phyloP scores from a whole-genome alignment of 345 rosid genomes.

The Euphorbia peplus region DNA sequence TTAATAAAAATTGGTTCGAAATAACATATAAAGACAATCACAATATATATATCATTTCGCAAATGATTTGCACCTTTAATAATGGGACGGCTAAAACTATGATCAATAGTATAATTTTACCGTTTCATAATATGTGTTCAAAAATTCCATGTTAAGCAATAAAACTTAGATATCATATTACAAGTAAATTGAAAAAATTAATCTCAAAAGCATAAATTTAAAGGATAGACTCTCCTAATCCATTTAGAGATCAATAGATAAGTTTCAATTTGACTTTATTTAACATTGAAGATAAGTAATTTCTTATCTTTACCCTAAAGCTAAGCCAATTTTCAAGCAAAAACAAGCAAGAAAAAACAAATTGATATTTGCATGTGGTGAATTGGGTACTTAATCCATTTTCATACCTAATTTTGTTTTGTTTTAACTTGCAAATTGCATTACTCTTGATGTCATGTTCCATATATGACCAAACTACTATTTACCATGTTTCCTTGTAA shows the following conservation, averaged over 20 bases:
- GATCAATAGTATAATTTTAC: too few species aligned
- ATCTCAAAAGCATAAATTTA: too few species aligned
- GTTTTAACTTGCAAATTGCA: not conserved
- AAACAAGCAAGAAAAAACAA: slow-evolving; percentile 14
- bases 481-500: not conserved
- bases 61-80: too few species aligned
- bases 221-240: not conserved
- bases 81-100: too few species aligned
- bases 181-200: too few species aligned
- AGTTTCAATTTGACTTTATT: slow-evolving; percentile 21
- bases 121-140: too few species aligned
- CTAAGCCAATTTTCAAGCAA: slow-evolving; percentile 15
- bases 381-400: slow-evolving; percentile 31
- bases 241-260: not conserved
- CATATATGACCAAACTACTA: not conserved
- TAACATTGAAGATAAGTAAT: slow-evolving; percentile 17
- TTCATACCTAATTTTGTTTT: slow-evolving; percentile 33
- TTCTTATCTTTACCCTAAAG: slow-evolving; percentile 37
- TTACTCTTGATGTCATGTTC: not conserved
- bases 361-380: not conserved
- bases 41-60: too few species aligned
- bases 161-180: too few species aligned
- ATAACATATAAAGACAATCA: too few species aligned
- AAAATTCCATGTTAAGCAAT: too few species aligned
- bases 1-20: too few species aligned